These are phyloP conservation scores for Plasmopara viticola DNA, from an alignment of 352 stramenopile species.

Conservation along the genomic window DNA sequence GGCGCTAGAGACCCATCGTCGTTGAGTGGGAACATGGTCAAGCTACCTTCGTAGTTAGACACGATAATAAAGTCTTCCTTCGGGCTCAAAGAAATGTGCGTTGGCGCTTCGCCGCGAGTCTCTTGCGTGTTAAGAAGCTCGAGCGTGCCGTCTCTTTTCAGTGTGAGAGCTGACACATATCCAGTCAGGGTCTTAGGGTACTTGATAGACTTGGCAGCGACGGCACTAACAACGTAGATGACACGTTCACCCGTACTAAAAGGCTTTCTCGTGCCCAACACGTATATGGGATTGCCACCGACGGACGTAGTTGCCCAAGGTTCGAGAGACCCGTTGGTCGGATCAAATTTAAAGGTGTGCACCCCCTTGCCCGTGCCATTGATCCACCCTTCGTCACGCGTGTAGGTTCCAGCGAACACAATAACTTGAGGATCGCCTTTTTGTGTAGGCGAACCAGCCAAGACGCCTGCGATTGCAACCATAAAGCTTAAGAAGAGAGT, in stretches of 20 bases:
- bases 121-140: slow-evolving; percentile 46
- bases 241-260: slow-evolving; percentile 23
- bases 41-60: slow-evolving; percentile 59
- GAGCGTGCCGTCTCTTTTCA: slow-evolving; percentile 28
- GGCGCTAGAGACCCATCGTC: slow-evolving; percentile 34
- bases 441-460: slow-evolving; percentile 16
- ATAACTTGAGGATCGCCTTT: slow-evolving; percentile 19
- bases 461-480: slow-evolving; percentile 14
- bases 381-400: slow-evolving; percentile 58
- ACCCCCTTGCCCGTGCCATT: slow-evolving; percentile 62
- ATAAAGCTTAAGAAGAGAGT: slow-evolving; percentile 18
- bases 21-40: slow-evolving; percentile 50
- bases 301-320: slow-evolving; percentile 29
- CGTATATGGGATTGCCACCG: slow-evolving; percentile 69
- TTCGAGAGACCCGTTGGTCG: slow-evolving; percentile 34
- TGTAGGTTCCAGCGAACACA: slow-evolving; percentile 56
- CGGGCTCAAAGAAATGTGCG: slow-evolving; percentile 47
- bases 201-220: slow-evolving; percentile 25
- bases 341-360: slow-evolving; percentile 48
- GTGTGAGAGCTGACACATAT: slow-evolving; percentile 40
- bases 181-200: slow-evolving; percentile 32
- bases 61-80: slow-evolving; percentile 47
- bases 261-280: slow-evolving; percentile 31
- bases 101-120: slow-evolving; percentile 37
- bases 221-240: slow-evolving; percentile 57